Base-by-base conservation (phyloP, 805 yeast genomes). In the Candida stauntonica region DNA sequence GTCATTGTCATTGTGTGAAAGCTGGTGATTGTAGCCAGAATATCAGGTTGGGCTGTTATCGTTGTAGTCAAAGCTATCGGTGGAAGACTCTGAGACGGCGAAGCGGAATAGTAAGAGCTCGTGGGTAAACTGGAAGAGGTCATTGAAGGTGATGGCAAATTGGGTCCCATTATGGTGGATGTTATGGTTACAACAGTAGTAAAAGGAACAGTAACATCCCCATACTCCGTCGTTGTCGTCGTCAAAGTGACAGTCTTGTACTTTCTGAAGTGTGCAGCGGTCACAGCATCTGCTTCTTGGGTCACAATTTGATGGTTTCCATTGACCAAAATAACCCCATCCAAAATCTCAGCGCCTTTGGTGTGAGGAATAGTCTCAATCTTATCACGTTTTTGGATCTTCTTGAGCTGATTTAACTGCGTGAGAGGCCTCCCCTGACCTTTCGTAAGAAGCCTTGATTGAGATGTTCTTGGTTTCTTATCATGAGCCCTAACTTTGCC, bases 241-340 rank as follows among this genome's bases (percentile, higher is more conserved):
- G 45, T 35, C 18, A 13, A 30, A 6, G 42, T 41, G 16, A 33
- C 15, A 14, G 48, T 44, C 27, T 28, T 37, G 38, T 27, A 36
- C 5, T 21, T 35, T 15, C 14, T 31, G 24, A 21, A 21, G 11
- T n/a, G n/a, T n/a, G n/a, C n/a, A n/a, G n/a, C n/a, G n/a, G n/a
- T n/a, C n/a, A n/a, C n/a, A n/a, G n/a, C n/a, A n/a, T n/a, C n/a
- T n/a, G n/a, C n/a, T n/a, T n/a, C n/a, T n/a, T n/a, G n/a, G n/a
- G n/a, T n/a, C n/a, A n/a, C 11, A 8, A 11, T 21, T 8, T 11
- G 9, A 21, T 7, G 24, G 24, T 21, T 21, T 7, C 11, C 31
- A 17, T 15, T 14, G 18, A 18, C 27, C 26, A 26, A 18, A 6
- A 26, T 9, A 12, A 14, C 7, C 4, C 21, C 13, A 13, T 21